Evolutionary conservation across 129 eudicot genomes (phyloP).

Genomic region (carrot (Daucus carota)): DNA sequence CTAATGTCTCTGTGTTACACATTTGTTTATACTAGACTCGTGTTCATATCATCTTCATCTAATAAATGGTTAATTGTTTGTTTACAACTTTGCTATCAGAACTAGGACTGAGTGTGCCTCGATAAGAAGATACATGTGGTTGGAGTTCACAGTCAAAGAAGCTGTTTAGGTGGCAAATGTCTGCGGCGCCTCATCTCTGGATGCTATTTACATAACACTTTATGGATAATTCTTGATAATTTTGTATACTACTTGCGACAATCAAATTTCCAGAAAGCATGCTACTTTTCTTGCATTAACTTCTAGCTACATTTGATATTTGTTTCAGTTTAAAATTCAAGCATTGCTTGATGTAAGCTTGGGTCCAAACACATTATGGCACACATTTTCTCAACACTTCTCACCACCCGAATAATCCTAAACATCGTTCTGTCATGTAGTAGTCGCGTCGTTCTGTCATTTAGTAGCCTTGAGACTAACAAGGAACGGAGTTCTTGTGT

Average conservation of each 20-base stretch:
- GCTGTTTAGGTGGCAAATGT: constrained; percentile 17
- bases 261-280: not conserved
- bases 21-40: not conserved
- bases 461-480: not conserved
- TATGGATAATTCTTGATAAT: constrained; percentile 18
- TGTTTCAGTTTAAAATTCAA: not conserved
- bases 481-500: not conserved
- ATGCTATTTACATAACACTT: constrained; percentile 1
- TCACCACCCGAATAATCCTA: not conserved
- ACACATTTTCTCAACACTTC: not conserved
- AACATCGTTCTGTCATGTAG: too few species aligned
- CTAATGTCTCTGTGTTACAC: not conserved
- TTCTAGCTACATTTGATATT: not conserved
- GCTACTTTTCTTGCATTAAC: not conserved
- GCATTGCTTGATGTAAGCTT: not conserved
- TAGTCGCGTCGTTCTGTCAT: too few species aligned
- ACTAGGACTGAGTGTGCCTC: constrained; percentile 78
- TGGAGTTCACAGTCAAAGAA: constrained; percentile 15
- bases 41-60: not conserved
- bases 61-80: not conserved
- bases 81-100: constrained; percentile 28
- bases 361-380: not conserved
- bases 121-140: constrained; percentile 26
- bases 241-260: constrained; percentile 21
- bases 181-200: not conserved